A percentile compares a stretch with the other conserved stretches of the same genome.
phyloP scores from a whole-genome alignment of 345 rosid species.

The Crucihimalaya himalaica region DNA sequence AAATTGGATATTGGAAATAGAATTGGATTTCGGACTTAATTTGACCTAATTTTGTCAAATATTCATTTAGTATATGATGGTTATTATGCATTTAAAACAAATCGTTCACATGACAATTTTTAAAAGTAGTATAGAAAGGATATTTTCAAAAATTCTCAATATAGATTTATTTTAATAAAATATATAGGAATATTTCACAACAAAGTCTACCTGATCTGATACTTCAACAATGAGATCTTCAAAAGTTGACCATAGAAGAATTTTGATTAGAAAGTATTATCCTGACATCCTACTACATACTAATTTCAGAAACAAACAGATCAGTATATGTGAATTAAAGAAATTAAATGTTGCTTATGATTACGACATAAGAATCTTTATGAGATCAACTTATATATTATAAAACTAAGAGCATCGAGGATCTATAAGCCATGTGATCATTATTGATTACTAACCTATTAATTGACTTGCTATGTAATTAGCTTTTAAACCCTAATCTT shows the following conservation, averaged over 20 bases:
- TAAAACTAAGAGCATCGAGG: neutral
- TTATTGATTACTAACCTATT: neutral
- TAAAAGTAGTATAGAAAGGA: no score
- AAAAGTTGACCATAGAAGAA: neutral
- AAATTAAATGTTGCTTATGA: neutral
- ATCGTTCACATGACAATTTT: no score
- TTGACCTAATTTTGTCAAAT: no score
- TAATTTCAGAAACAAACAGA: neutral
- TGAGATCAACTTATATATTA: neutral
- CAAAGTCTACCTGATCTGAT: no score
- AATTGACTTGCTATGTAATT: neutral
- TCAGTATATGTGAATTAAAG: neutral
- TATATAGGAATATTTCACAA: neutral
- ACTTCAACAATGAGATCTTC: neutral
- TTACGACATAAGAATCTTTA: constrained; percentile 16
- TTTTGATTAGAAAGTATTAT: neutral
- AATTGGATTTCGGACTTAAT: no score
- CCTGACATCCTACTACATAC: neutral
- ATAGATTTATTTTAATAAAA: no score
- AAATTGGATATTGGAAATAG: no score
- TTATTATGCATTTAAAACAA: no score
- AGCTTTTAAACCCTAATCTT: neutral
- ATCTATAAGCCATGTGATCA: constrained; percentile 25
- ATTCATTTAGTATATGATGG: no score
- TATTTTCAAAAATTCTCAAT: no score